Evolutionary conservation across 1,284 basidiomycete genomes (phyloP), one percentile per base, ranked within the genome.

Genomic region (Earliella scabrosa): DNA sequence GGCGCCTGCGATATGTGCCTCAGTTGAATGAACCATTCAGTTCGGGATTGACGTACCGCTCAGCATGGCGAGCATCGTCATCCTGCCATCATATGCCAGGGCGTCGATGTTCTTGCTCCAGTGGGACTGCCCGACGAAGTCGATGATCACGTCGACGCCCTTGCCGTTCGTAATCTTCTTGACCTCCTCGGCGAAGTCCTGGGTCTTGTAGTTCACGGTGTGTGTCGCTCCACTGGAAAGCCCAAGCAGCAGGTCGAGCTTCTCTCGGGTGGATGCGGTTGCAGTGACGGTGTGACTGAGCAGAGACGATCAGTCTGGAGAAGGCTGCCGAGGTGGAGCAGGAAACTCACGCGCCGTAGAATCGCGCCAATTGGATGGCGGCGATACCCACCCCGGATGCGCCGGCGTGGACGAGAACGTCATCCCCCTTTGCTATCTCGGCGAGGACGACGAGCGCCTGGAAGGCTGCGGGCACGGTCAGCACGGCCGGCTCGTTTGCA

Each of bases 341-440:
- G 16, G 10, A n/a, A 18, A 79, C 87, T 75, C 65, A 91, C 89
- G 92, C 90, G 58, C 85, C 85, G 58, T 82, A 86, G 51, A 82
- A 69, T 54, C 90, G 83, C 13, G 95, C 93, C 20, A 98, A 78
- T 74, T 98, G 96, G 54, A 93, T 94, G 3, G 94, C 93, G 2
- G 95, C 90, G 14, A 97, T 74, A 2, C 96, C 96, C 2, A 98
- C 95, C 47, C 95, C 93, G 9, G 90, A 93, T 3, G 93, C 93
- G 9, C 89, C 93, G 23, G 94, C 94, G 68, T 97, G 96, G 23
- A 98, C 81, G 20, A 98, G 80, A 10, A 94, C 90, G 64, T 91
- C 77, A 48, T 94, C 88, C 29, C 87, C 88, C 61, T 79, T 69
- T 67, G 88, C 82, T 45, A 95, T 67, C 61, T 88, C 80, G 2